These are phyloP conservation scores for Wickerhamiella domercqiae DNA, from an alignment of 805 yeast genomes.

Conservation along the genomic window DNA sequence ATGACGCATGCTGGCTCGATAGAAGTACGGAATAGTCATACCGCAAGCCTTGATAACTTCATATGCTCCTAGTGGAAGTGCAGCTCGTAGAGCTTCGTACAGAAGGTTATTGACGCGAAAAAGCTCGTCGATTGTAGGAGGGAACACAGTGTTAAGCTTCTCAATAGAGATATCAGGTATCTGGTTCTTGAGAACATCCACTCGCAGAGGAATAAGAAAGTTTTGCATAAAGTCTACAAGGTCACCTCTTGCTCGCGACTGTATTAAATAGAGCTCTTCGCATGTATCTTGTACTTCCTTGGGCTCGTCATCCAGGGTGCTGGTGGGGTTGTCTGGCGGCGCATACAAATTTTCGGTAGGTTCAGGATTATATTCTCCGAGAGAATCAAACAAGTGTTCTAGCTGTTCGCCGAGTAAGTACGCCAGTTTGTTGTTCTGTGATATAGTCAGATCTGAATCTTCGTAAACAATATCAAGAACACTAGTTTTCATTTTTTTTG, in stretches of 20 bases:
- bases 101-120: slow-evolving; percentile 79
- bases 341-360: slow-evolving; percentile 55
- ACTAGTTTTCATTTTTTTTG: slow-evolving; percentile 33
- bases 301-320: slow-evolving; percentile 21
- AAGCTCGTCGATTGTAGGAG: slow-evolving; percentile 91
- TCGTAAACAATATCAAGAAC: slow-evolving; percentile 65
- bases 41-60: slow-evolving; percentile 75
- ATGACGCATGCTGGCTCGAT: slow-evolving; percentile 83
- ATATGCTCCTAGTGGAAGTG: slow-evolving; percentile 51
- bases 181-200: slow-evolving; percentile 42
- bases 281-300: slow-evolving; percentile 37
- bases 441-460: slow-evolving; percentile 35
- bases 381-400: slow-evolving; percentile 78
- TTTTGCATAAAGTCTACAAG: slow-evolving; percentile 64
- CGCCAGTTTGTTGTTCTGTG: slow-evolving; percentile 61
- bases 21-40: slow-evolving; percentile 72
- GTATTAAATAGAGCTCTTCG: slow-evolving; percentile 52
- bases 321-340: slow-evolving; percentile 32
- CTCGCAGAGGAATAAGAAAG: slow-evolving; percentile 63
- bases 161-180: slow-evolving; percentile 41
- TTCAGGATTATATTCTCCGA: slow-evolving; percentile 85
- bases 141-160: slow-evolving; percentile 63
- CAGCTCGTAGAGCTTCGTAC: slow-evolving; percentile 54
- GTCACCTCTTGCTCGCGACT: slow-evolving; percentile 56
- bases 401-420: slow-evolving; percentile 68